Conservation (phyloP, 805 yeast species). For the Ogataea allantospora region DNA sequence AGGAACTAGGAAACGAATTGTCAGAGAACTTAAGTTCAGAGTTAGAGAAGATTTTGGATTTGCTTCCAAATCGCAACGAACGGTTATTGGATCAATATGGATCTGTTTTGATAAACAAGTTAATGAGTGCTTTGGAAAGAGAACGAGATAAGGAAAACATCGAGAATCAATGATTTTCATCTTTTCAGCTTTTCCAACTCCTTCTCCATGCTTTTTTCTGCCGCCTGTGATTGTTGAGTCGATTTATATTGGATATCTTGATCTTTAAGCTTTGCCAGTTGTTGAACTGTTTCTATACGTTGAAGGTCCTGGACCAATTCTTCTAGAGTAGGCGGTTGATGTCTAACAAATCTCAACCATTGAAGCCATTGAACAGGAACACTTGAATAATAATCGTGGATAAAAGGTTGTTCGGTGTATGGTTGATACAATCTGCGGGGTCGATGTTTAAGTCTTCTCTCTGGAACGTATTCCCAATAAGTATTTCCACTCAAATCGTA, state of each 20-base stretch:
- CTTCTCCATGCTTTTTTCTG: slow-evolving; percentile 23
- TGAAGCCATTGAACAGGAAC: slow-evolving; percentile 76
- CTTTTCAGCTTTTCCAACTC: slow-evolving; percentile 24
- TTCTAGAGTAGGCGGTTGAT: slow-evolving; percentile 55
- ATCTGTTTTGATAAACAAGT: slow-evolving; percentile 11
- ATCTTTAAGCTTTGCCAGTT: slow-evolving; percentile 48
- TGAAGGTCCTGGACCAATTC: slow-evolving; percentile 60
- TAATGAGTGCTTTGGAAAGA: slow-evolving; percentile 5
- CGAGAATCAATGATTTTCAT: slow-evolving; percentile 7
- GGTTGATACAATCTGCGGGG: slow-evolving; percentile 68
- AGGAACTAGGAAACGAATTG: background rate
- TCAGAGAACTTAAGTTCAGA: slow-evolving; percentile 11
- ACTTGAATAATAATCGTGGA: slow-evolving; percentile 57
- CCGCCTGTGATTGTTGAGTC: slow-evolving; percentile 15
- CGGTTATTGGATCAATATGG: slow-evolving; percentile 17
- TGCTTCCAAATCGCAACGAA: slow-evolving; percentile 23
- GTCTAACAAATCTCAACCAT: slow-evolving; percentile 71
- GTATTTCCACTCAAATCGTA: slow-evolving; percentile 83
- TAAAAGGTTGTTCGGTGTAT: slow-evolving; percentile 41
- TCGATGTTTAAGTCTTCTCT: slow-evolving; percentile 38
- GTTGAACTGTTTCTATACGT: slow-evolving; percentile 52
- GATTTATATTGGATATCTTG: slow-evolving; percentile 35
- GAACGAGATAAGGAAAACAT: slow-evolving; percentile 19
- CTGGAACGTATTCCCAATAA: slow-evolving; percentile 75
- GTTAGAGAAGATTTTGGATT: slow-evolving; percentile 15